phyloP scores from a whole-genome alignment of 75 land plant species.

The Sequoiadendron giganteum region DNA sequence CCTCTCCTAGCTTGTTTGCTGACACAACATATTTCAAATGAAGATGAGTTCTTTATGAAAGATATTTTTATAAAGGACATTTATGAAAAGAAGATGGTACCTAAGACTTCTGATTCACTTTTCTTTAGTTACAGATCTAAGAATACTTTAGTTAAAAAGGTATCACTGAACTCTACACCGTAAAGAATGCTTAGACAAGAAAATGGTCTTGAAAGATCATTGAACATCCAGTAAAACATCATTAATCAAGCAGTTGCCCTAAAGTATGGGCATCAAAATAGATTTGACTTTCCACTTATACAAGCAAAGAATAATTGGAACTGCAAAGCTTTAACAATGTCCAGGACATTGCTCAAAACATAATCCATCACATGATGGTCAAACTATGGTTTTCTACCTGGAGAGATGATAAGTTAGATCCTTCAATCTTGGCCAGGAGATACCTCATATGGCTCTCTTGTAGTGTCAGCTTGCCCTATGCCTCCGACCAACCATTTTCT shows the following conservation, averaged over 20 bases:
- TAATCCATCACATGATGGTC: background rate
- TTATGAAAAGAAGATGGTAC: background rate
- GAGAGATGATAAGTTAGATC: background rate
- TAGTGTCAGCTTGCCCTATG: no score
- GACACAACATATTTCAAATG: constrained; percentile 11
- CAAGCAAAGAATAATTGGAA: background rate
- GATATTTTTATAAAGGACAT: background rate
- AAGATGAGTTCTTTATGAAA: background rate
- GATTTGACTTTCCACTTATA: background rate
- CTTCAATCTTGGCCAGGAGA: no score
- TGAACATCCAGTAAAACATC: background rate
- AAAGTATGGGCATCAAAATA: background rate
- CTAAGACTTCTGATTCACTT: background rate
- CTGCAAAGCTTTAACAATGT: background rate
- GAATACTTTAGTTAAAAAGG: background rate
- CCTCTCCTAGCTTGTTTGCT: constrained; percentile 69
- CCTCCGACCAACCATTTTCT: no score
- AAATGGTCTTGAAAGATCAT: background rate
- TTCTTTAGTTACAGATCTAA: background rate
- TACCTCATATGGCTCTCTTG: no score
- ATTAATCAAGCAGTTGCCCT: background rate
- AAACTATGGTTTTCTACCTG: background rate
- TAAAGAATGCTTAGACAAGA: background rate
- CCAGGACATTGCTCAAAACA: no score
- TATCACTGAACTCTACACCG: background rate